These are phyloP conservation scores for Eimeria sp. DNA, from an alignment of 169 alveolate species.

Conservation along the genomic window DNA sequence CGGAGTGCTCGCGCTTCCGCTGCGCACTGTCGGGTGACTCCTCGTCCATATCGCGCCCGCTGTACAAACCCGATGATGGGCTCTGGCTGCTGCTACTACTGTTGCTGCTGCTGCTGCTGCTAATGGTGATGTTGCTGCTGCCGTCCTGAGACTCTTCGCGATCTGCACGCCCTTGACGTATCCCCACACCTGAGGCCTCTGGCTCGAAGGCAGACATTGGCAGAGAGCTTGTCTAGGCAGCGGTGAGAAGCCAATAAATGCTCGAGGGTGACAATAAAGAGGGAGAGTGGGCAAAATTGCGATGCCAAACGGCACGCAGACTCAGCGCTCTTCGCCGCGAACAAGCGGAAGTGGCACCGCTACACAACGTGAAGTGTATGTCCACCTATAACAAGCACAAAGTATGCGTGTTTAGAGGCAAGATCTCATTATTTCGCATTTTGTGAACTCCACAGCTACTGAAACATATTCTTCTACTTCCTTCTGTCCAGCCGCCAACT, in stretches of 20 bases:
- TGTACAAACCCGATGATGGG: not conserved
- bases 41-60: not conserved
- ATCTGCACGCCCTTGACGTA: not conserved
- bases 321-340: not conserved
- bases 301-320: not conserved
- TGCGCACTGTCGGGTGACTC: conserved; percentile 11
- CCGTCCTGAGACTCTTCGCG: not conserved
- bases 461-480: not conserved
- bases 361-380: not conserved
- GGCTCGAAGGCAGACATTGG: not conserved
- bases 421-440: not conserved
- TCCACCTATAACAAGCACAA: not conserved
- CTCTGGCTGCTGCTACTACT: conserved; percentile 4
- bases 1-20: conserved; percentile 11
- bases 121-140: not conserved
- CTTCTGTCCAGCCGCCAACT: not conserved
- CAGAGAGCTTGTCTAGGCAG: not conserved
- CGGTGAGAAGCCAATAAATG: not conserved
- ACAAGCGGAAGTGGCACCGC: not conserved
- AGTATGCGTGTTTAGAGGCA: not conserved
- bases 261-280: not conserved
- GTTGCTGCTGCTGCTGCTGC: not conserved
- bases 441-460: not conserved
- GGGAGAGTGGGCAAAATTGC: not conserved
- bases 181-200: not conserved